phyloP scores from a whole-genome alignment of 1,284 basidiomycete species.

The Sanghuangporus weigelae region DNA sequence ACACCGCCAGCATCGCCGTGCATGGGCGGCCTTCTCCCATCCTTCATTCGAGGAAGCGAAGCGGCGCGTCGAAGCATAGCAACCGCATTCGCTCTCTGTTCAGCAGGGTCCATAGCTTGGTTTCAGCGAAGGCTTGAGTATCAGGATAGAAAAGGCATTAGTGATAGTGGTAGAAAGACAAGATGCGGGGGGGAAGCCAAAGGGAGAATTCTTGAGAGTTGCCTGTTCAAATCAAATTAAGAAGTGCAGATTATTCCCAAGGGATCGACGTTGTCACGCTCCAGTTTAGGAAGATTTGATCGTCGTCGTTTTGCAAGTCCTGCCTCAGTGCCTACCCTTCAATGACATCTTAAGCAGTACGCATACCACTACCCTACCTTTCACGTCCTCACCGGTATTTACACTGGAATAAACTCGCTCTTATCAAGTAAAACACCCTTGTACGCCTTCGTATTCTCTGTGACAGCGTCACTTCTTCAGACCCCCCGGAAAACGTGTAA shows the following conservation, averaged over 20 bases:
- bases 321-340: not conserved
- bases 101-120: slow-evolving; percentile 41
- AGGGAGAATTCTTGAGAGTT: not conserved
- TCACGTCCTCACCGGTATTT: not conserved
- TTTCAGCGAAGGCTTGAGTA: not conserved
- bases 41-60: slow-evolving; percentile 82
- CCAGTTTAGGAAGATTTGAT: not conserved
- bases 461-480: not conserved
- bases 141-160: not conserved
- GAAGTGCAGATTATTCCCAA: not conserved
- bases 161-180: not conserved
- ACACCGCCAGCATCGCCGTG: slow-evolving; percentile 60
- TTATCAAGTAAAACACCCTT: not conserved
- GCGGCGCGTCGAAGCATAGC: slow-evolving; percentile 86
- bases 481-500: not conserved
- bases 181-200: not conserved
- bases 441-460: not conserved
- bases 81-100: slow-evolving; percentile 78
- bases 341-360: not conserved
- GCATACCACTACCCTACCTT: not conserved
- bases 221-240: not conserved
- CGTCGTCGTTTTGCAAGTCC: not conserved
- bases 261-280: not conserved
- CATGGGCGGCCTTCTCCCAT: slow-evolving; percentile 80
- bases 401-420: not conserved